Conservation (phyloP, 108 stramenopile genomes). For the Cafeteria roenbergensis region DNA sequence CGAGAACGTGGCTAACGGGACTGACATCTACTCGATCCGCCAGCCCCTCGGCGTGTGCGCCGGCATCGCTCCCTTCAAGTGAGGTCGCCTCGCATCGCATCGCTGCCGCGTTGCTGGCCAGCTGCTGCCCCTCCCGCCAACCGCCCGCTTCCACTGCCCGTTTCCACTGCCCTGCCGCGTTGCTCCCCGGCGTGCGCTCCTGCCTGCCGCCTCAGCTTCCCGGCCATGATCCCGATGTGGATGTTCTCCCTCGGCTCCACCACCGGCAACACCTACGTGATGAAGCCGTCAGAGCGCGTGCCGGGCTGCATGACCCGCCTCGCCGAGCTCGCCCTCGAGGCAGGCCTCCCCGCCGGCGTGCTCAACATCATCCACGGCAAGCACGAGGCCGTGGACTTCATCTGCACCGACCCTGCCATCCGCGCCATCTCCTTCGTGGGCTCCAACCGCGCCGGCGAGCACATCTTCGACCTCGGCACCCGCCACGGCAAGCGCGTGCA, state of each 20-base stretch:
- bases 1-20: conserved; percentile 48
- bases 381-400: conserved; percentile 57
- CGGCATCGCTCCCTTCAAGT: conserved; percentile 82
- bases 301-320: conserved; percentile 34
- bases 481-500: conserved; percentile 68
- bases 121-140: background rate
- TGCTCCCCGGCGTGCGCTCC: too few species aligned
- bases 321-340: conserved; percentile 58
- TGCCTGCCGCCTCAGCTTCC: conserved; percentile 39
- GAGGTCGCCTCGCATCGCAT: too few species aligned
- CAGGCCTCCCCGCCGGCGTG: conserved; percentile 77
- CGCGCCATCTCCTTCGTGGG: conserved; percentile 85
- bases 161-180: background rate
- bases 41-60: conserved; percentile 81
- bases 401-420: conserved; percentile 63
- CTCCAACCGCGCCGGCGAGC: conserved; percentile 63
- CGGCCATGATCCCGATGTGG: conserved; percentile 88
- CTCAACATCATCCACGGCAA: conserved; percentile 78
- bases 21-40: conserved; percentile 70
- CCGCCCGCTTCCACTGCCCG: too few species aligned
- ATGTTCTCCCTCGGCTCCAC: conserved; percentile 85
- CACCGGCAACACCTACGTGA: conserved; percentile 71
- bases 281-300: conserved; percentile 61
- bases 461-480: conserved; percentile 66
- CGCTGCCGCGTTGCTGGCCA: background rate